Base-by-base conservation (phyloP, 164 flowering plant genomes). In the Echeveria elegans region DNA sequence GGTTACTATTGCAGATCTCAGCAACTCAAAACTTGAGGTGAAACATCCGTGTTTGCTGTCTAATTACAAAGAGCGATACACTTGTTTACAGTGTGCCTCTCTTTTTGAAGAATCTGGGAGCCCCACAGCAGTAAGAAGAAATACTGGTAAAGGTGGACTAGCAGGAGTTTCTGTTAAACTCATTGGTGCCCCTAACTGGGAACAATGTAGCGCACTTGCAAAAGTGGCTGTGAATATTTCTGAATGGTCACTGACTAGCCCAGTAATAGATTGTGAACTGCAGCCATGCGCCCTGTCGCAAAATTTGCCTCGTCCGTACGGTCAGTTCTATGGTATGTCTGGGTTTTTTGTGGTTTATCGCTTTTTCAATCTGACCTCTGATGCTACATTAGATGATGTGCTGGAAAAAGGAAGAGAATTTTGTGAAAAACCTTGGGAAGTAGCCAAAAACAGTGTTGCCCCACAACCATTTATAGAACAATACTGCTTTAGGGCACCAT, bases 401-500 rank as follows among this genome's bases (percentile, higher is more conserved):
- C 60, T 94, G 74, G 87, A 85, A 63, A 89, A 85, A 77, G 99
- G 99, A 66, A 85, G 78, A 58, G 85, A 83, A 58, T 94, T 86
- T 75, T 94, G 99, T 75, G 88, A 81, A 64, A 86, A 78, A 73
- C 69, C 74, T 6, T 94, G 99, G 99, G 83, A 87, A 66, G 79
- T 76, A 71, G 99, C 97, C 16, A 86, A 77, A 70, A 76, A 74
- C 3, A 94, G 99, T 78, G 99, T 94, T 66, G 73, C 77, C 26
- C 96, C 97, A 24, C 99, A 94, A 78, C 97, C 97, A 48, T 94
- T 84, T 69, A 85, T 94, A 60, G 99, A 94, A 74, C 99, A 94
- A 62, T 94, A 94, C 75, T 94, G 99, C 78, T 94, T 91, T 65
- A 87, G 99, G 77, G 96, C 99, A 38, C 99, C 97, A 1, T 94